Evolutionary conservation across 1,284 basidiomycete genomes (phyloP).

Genomic region (Apiotrichum siamense): DNA sequence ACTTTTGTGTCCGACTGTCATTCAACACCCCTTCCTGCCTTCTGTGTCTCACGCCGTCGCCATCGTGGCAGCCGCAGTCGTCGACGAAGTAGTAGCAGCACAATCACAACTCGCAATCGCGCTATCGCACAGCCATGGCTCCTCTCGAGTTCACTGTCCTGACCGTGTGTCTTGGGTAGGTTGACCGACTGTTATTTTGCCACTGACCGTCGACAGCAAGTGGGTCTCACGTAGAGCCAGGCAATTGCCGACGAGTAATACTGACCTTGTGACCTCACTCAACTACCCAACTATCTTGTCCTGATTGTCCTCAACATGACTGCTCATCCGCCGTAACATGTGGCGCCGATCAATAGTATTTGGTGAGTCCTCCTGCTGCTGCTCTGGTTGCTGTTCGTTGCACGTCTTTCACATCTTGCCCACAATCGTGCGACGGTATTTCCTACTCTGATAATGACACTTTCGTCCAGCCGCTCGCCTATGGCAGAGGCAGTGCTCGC

Average conservation of each 20-base stretch:
- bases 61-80: too few relatives aligned
- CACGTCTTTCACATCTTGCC: background rate
- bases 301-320: too few relatives aligned
- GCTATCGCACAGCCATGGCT: too few relatives aligned
- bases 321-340: too few relatives aligned
- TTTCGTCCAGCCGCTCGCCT: constrained; percentile 39
- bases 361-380: too few relatives aligned
- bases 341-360: constrained; percentile 30
- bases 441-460: background rate
- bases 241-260: background rate
- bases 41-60: too few relatives aligned
- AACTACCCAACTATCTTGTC: too few relatives aligned
- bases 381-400: too few relatives aligned
- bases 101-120: too few relatives aligned
- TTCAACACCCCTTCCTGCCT: too few relatives aligned
- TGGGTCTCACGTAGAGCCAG: constrained; percentile 10
- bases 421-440: background rate
- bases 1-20: too few relatives aligned
- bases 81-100: too few relatives aligned
- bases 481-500: constrained; percentile 49
- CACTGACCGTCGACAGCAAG: constrained; percentile 30
- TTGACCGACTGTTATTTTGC: background rate
- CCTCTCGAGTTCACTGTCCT: constrained; percentile 34
- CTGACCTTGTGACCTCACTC: background rate
- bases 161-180: constrained; percentile 46